Evolutionary conservation across 805 yeast genomes (phyloP).

Genomic region (Candida railenensis): DNA sequence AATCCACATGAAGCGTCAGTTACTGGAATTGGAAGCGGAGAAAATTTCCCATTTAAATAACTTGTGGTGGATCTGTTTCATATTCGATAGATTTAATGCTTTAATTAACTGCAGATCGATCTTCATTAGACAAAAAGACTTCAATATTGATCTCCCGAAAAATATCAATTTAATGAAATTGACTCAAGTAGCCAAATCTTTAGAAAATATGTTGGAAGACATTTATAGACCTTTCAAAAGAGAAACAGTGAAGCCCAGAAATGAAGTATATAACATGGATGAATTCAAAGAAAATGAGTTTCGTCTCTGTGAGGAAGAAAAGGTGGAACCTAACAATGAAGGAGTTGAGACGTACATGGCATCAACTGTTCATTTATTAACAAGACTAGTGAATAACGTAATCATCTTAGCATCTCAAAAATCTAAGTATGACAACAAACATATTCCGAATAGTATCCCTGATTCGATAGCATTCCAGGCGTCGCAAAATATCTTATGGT

Average conservation of each 20-base stretch:
- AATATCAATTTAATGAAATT: constrained; percentile 22
- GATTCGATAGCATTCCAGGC: constrained; percentile 22
- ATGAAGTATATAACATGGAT: constrained; percentile 20
- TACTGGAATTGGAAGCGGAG: constrained; percentile 8
- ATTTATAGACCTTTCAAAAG: constrained; percentile 23
- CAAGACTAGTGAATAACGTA: constrained; percentile 27
- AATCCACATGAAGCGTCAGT: constrained; percentile 23
- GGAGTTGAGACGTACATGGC: constrained; percentile 12
- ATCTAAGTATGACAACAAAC: constrained; percentile 21
- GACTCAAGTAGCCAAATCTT: constrained; percentile 24
- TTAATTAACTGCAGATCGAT: constrained; percentile 24
- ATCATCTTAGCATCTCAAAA: constrained; percentile 26
- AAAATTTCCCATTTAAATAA: constrained; percentile 18
- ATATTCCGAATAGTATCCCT: constrained; percentile 20
- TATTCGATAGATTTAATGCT: constrained; percentile 33
- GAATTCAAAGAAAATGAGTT: constrained; percentile 27
- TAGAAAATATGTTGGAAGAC: constrained; percentile 24
- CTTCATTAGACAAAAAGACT: constrained; percentile 30
- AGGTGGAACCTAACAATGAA: background rate
- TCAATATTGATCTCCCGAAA: constrained; percentile 29
- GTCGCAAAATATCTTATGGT: constrained; percentile 26
- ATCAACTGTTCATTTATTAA: constrained; percentile 21
- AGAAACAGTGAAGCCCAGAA: constrained; percentile 9
- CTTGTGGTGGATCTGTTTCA: constrained; percentile 34
- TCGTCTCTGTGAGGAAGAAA: constrained; percentile 21